Evolutionary conservation across 1,284 basidiomycete species (phyloP).

Genomic region (Cronartium quercuum): DNA sequence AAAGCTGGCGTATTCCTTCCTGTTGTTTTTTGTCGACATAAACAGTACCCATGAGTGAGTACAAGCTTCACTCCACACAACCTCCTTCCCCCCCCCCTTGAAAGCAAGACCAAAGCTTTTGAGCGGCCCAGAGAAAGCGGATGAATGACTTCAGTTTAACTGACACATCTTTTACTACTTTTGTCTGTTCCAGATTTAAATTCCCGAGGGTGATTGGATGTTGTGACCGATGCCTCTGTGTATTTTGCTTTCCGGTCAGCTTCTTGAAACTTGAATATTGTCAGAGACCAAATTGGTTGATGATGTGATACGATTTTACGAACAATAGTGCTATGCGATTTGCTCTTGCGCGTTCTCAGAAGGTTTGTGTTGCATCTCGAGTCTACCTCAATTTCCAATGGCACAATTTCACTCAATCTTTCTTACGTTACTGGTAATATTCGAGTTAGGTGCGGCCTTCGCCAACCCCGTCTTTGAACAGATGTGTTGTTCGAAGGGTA

Average conservation of each 20-base stretch:
- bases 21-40: not conserved
- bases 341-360: constrained; percentile 32
- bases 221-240: constrained; percentile 17
- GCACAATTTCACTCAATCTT: too few species aligned
- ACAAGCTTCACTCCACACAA: not conserved
- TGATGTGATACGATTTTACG: not conserved
- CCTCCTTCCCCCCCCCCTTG: not conserved
- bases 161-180: not conserved
- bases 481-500: constrained; percentile 19
- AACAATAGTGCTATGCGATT: constrained; percentile 16
- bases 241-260: constrained; percentile 31
- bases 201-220: constrained; percentile 1
- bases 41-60: constrained; percentile 22
- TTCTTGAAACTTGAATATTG: not conserved
- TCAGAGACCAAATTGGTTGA: not conserved
- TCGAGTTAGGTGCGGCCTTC: constrained; percentile 17
- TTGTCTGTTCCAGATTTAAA: constrained; percentile 4
- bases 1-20: not conserved
- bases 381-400: too few species aligned
- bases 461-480: constrained; percentile 35
- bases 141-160: not conserved
- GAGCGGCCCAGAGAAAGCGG: too few species aligned
- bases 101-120: not conserved
- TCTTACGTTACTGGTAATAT: too few species aligned
- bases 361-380: constrained; percentile 11